phyloP scores from a whole-genome alignment of 208 protist species.

The Naegleria lovaniensis region DNA sequence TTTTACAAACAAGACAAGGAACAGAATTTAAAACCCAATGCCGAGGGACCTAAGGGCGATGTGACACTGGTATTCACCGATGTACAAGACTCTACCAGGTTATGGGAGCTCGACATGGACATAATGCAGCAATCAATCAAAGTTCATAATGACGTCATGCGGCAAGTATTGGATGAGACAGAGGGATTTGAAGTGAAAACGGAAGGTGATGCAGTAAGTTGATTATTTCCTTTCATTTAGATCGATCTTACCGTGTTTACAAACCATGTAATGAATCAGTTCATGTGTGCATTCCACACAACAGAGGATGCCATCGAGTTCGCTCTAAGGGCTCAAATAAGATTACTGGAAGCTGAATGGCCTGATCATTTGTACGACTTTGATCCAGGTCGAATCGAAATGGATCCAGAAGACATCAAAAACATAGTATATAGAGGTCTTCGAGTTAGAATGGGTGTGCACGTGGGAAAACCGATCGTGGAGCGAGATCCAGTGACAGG shows the following conservation, averaged over 20 bases:
- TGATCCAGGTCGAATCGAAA: background rate
- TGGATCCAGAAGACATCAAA: background rate
- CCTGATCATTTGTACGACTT: constrained; percentile 10
- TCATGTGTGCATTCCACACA: constrained; percentile 10
- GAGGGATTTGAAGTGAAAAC: constrained; percentile 32
- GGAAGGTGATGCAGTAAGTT: constrained; percentile 23
- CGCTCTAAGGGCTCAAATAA: background rate
- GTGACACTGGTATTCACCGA: constrained; percentile 34
- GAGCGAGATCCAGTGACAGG: constrained; percentile 44
- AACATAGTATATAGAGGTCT: constrained; percentile 46
- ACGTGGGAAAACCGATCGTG: constrained; percentile 43
- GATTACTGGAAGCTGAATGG: background rate
- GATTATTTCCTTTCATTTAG: background rate
- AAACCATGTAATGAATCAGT: background rate
- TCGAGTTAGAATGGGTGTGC: constrained; percentile 56
- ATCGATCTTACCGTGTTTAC: too few species aligned
- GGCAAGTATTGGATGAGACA: background rate
- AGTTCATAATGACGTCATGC: constrained; percentile 29
- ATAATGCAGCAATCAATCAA: constrained; percentile 18
- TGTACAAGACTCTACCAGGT: constrained; percentile 26
- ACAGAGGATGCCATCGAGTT: background rate
- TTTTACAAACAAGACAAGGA: background rate
- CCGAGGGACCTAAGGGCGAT: background rate
- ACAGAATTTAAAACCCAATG: too few species aligned
- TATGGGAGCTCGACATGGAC: constrained; percentile 31